Evolutionary conservation across 2,329 filamentous ascomycete genomes (phyloP).

Genomic region (Talaromyces sp.): DNA sequence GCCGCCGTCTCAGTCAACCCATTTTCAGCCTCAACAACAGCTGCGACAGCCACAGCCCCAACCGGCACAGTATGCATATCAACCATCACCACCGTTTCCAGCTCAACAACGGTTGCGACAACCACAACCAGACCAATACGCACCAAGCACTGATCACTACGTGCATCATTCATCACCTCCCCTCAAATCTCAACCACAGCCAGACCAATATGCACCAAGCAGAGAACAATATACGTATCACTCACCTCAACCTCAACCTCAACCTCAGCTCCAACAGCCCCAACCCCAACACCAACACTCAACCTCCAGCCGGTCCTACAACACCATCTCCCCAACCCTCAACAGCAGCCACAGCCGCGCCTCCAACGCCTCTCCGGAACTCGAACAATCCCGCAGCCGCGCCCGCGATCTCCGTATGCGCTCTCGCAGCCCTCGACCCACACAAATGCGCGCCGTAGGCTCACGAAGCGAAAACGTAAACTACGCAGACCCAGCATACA

Average conservation of each 20-base stretch:
- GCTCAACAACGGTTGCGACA: not conserved
- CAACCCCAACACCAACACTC: constrained; percentile 16
- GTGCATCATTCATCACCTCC: constrained; percentile 1
- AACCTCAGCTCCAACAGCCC: not conserved
- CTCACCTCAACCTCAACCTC: not conserved
- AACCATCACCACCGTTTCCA: not conserved
- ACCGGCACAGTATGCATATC: not conserved
- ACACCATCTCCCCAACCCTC: constrained; percentile 16
- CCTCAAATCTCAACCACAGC: not conserved
- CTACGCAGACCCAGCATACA: constrained; percentile 28
- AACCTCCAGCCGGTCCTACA: constrained; percentile 6
- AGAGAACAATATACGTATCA: constrained; percentile 1
- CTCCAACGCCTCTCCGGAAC: constrained; percentile 21
- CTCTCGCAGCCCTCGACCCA: constrained; percentile 36
- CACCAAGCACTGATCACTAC: not conserved
- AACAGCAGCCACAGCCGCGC: constrained; percentile 12
- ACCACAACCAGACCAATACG: not conserved
- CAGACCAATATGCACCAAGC: not conserved
- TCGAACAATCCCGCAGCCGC: constrained; percentile 27
- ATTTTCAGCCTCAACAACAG: not conserved
- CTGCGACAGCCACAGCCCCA: not conserved
- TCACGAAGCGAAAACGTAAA: constrained; percentile 26
- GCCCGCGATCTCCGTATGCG: constrained; percentile 37
- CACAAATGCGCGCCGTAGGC: constrained; percentile 29
- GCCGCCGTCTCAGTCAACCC: not conserved